phyloP scores from a whole-genome alignment of 805 yeast species.

The Blastobotrys terrestris region DNA sequence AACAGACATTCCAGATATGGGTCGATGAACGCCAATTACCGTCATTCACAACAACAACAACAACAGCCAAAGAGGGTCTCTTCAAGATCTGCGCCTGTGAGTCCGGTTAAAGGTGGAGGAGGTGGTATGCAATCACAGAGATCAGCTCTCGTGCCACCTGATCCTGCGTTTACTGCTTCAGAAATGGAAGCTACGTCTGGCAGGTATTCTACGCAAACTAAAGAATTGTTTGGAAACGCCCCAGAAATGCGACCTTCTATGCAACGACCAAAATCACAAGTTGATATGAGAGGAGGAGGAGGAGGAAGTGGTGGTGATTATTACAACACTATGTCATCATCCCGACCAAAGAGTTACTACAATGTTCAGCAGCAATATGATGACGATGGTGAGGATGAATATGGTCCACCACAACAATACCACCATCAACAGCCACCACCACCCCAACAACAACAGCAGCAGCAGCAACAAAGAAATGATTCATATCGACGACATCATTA shows the following conservation, averaged over 20 bases:
- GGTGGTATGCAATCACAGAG: background rate
- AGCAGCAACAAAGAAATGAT: constrained; percentile 7
- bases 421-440: constrained; percentile 22
- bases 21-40: background rate
- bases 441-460: constrained; percentile 10
- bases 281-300: constrained; percentile 16
- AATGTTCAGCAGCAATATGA: background rate
- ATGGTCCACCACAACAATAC: no score
- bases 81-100: constrained; percentile 26
- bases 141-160: constrained; percentile 25
- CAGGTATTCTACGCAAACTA: constrained; percentile 24
- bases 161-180: constrained; percentile 31
- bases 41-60: background rate
- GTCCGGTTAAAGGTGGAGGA: constrained; percentile 12
- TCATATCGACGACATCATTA: constrained; percentile 10
- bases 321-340: background rate
- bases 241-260: constrained; percentile 7
- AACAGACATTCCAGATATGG: constrained; percentile 7
- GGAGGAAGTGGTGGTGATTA: background rate
- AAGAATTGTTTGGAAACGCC: constrained; percentile 17
- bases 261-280: constrained; percentile 20
- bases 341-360: background rate
- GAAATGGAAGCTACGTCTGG: constrained; percentile 36
- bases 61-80: constrained; percentile 15
- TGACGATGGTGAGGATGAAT: background rate